Conservation (phyloP, 208 protist species). For the Acanthamoeba royreba region DNA sequence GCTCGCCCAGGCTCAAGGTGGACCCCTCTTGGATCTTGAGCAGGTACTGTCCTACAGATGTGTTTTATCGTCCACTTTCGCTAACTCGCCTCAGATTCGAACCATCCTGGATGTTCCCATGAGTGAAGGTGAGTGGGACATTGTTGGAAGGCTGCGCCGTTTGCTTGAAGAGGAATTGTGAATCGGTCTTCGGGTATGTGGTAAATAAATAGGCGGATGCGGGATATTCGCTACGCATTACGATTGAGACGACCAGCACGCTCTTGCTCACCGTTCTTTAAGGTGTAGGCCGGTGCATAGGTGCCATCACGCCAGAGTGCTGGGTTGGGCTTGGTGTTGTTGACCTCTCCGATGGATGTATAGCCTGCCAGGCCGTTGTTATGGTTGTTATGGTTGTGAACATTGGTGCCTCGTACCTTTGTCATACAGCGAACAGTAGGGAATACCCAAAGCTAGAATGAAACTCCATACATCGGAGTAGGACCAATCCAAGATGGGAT, state of each 20-base stretch:
- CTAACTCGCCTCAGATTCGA: not conserved
- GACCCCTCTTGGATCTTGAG: not conserved
- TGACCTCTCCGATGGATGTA: conserved; percentile 52
- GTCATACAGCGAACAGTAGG: conserved; percentile 66
- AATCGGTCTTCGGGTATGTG: no score
- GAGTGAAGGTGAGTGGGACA: not conserved
- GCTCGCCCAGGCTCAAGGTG: not conserved
- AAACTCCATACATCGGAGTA: conserved; percentile 62
- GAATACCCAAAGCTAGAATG: conserved; percentile 31
- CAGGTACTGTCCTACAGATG: no score
- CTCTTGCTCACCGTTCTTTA: conserved; percentile 32
- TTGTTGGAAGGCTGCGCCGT: not conserved
- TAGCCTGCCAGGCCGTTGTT: conserved; percentile 7
- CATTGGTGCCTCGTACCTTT: not conserved
- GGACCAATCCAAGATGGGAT: conserved; percentile 67
- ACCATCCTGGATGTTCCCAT: not conserved
- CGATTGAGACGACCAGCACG: not conserved
- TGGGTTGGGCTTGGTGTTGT: conserved; percentile 62
- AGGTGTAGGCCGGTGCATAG: conserved; percentile 52
- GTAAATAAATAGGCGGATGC: no score
- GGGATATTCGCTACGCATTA: no score
- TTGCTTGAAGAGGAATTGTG: not conserved
- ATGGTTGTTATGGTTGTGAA: not conserved
- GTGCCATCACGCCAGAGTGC: not conserved
- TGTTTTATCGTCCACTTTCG: no score